phyloP scores from a whole-genome alignment of 768 basidiomycete species.

The Suillus americanus region DNA sequence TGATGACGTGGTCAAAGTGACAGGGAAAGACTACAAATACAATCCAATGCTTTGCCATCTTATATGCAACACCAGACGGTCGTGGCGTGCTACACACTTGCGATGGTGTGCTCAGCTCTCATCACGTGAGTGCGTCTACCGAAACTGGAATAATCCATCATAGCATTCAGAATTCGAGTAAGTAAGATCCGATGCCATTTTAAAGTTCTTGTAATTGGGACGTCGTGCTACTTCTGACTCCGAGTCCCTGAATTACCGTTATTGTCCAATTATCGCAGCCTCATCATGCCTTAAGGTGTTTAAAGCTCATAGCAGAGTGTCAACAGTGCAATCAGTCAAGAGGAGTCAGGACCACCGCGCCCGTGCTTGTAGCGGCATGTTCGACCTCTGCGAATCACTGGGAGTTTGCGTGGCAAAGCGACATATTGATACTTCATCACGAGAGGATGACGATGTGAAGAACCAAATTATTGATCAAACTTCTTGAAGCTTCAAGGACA shows the following conservation, averaged over 20 bases:
- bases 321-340: too few species aligned
- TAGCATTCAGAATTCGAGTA: too few species aligned
- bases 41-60: background rate
- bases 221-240: too few species aligned
- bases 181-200: too few species aligned
- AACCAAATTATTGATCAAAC: background rate
- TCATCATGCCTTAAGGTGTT: too few species aligned
- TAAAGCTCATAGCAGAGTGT: too few species aligned
- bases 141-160: background rate
- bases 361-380: background rate
- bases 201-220: too few species aligned
- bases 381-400: background rate
- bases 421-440: background rate
- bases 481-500: background rate
- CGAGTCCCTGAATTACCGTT: too few species aligned
- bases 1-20: background rate
- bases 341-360: too few species aligned
- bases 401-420: background rate
- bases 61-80: constrained; percentile 20
- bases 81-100: constrained; percentile 19
- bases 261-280: too few species aligned
- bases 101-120: constrained; percentile 34
- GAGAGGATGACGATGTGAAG: background rate
- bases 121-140: constrained; percentile 27
- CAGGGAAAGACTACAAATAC: background rate